Evolutionary conservation across 768 basidiomycete genomes (phyloP).

Genomic region (Podaxis rugospora): DNA sequence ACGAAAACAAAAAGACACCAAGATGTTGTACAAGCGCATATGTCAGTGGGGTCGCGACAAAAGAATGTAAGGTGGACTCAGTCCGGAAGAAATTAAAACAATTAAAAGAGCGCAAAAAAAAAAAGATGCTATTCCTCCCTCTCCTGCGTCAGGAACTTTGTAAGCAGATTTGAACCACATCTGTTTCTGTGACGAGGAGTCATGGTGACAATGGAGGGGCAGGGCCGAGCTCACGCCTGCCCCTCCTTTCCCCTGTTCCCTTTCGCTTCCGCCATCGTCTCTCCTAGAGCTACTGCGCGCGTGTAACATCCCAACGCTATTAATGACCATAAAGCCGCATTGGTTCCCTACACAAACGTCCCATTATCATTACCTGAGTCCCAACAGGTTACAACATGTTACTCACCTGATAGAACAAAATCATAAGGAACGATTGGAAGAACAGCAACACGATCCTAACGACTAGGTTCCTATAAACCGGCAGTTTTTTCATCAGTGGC

Average conservation of each 20-base stretch:
- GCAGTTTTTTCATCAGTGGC: constrained; percentile 47
- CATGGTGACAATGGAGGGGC: not conserved
- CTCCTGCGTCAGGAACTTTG: constrained; percentile 2
- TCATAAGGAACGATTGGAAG: constrained; percentile 55
- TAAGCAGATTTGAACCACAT: not conserved
- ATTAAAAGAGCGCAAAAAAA: constrained; percentile 2
- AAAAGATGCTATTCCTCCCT: constrained; percentile 11
- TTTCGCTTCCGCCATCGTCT: constrained; percentile 64
- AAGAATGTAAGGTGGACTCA: constrained; percentile 6
- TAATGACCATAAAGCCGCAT: constrained; percentile 76
- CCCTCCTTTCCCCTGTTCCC: constrained; percentile 55
- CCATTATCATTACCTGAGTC: constrained; percentile 1
- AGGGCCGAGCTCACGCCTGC: constrained; percentile 38
- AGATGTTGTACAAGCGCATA: not conserved
- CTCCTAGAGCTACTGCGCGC: constrained; percentile 62
- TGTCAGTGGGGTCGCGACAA: not conserved
- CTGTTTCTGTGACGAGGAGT: not conserved
- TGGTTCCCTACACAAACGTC: constrained; percentile 58
- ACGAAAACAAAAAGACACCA: not conserved
- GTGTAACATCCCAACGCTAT: constrained; percentile 66
- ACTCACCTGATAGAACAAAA: constrained; percentile 70
- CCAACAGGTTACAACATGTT: not conserved
- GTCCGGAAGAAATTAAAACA: constrained; percentile 7
- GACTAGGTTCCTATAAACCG: constrained; percentile 62
- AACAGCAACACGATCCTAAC: constrained; percentile 59